Percentiles rank a stretch among this genome's conserved stretches.
Evolutionary conservation across 352 stramenopile species (phyloP).

Genomic region (Phytophthora brassicae): DNA sequence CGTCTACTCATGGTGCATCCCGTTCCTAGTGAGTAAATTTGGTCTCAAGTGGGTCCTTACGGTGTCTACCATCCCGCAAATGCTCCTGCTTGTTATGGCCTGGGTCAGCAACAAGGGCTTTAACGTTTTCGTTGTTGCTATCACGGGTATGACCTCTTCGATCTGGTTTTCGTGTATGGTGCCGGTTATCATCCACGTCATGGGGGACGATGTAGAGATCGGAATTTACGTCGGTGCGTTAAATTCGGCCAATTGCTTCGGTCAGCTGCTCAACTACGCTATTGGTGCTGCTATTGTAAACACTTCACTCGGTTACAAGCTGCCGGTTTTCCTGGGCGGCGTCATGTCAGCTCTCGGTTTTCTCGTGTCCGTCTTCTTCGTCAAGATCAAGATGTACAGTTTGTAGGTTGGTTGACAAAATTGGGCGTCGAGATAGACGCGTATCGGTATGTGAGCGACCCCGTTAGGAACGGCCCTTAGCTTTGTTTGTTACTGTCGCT

Average conservation of each 20-base stretch:
- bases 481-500: slow-evolving; percentile 28
- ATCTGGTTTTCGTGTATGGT: slow-evolving; percentile 37
- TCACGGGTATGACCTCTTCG: slow-evolving; percentile 33
- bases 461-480: slow-evolving; percentile 2
- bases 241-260: slow-evolving; percentile 18
- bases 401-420: slow-evolving; percentile 26
- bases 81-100: slow-evolving; percentile 35
- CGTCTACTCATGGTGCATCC: slow-evolving; percentile 41
- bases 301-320: slow-evolving; percentile 35
- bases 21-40: slow-evolving; percentile 40
- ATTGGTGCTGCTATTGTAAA: slow-evolving; percentile 30
- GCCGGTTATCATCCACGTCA: slow-evolving; percentile 35
- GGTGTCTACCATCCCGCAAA: slow-evolving; percentile 37
- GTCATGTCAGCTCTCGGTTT: slow-evolving; percentile 33
- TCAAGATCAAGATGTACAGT: slow-evolving; percentile 41
- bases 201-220: slow-evolving; percentile 32
- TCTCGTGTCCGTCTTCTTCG: slow-evolving; percentile 24
- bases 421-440: slow-evolving; percentile 13
- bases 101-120: slow-evolving; percentile 30
- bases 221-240: slow-evolving; percentile 37
- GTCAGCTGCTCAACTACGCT: slow-evolving; percentile 33
- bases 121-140: slow-evolving; percentile 40
- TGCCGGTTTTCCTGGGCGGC: slow-evolving; percentile 33
- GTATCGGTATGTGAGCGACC: too few species aligned
- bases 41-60: slow-evolving; percentile 39